phyloP scores from a whole-genome alignment of 768 basidiomycete species.

The Tephrocybe sp. region DNA sequence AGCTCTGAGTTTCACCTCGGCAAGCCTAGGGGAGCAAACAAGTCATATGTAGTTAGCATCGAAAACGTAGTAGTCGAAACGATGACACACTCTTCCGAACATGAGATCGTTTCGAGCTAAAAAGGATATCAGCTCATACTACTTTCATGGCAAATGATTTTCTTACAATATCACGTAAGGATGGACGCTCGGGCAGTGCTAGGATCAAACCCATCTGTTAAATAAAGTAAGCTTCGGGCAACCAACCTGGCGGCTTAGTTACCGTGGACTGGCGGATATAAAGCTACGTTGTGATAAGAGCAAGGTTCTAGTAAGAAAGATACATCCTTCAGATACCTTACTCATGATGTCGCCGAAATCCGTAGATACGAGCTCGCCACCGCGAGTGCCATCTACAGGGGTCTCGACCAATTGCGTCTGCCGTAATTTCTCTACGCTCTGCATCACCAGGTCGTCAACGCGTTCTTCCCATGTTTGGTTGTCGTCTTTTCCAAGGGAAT shows the following conservation, averaged over 20 bases:
- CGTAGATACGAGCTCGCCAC: constrained; percentile 52
- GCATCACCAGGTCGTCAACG: constrained; percentile 70
- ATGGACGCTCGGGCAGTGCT: constrained; percentile 50
- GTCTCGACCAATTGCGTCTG: constrained; percentile 59
- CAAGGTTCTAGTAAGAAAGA: not conserved
- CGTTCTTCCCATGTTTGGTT: constrained; percentile 67
- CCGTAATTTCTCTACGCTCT: constrained; percentile 60
- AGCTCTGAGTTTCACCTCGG: constrained; percentile 62
- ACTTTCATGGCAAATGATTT: constrained; percentile 4
- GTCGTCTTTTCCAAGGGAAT: constrained; percentile 57
- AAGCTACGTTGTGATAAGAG: constrained; percentile 44
- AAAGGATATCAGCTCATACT: constrained; percentile 2
- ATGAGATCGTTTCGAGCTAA: constrained; percentile 64
- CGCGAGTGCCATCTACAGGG: constrained; percentile 30
- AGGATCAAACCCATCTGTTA: constrained; percentile 67
- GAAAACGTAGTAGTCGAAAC: not conserved
- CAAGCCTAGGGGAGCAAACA: constrained; percentile 44
- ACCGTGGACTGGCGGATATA: constrained; percentile 74
- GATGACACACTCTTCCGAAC: constrained; percentile 71
- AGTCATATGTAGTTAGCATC: not conserved
- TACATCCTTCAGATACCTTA: constrained; percentile 49
- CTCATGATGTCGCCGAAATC: constrained; percentile 86
- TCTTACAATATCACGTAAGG: constrained; percentile 68
- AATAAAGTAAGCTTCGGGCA: not conserved
- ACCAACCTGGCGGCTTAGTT: constrained; percentile 9